These are phyloP conservation scores for Termitomyces bulborhizus DNA, from an alignment of 768 basidiomycete species.

Conservation along the genomic window DNA sequence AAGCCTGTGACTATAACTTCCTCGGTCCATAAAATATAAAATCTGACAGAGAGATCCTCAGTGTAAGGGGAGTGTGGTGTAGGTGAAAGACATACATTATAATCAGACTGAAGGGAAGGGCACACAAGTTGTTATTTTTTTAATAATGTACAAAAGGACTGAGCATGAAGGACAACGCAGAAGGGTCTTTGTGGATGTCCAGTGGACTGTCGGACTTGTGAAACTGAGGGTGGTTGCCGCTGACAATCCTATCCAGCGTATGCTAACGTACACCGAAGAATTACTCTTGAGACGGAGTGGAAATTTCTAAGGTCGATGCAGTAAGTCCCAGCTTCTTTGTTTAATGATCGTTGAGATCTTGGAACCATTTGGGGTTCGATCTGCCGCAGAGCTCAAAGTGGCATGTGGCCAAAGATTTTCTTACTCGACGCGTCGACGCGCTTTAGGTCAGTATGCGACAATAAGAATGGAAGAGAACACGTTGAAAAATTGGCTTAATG, in stretches of 20 bases:
- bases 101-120: conserved; percentile 3
- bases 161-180: conserved; percentile 2
- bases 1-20: neutral
- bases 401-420: neutral
- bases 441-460: neutral
- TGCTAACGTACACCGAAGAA: neutral
- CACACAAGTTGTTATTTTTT: neutral
- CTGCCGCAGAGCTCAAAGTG: conserved; percentile 3
- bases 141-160: conserved; percentile 13
- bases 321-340: no score
- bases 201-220: conserved; percentile 17
- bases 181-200: conserved; percentile 11
- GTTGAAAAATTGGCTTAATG: neutral
- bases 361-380: no score
- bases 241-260: conserved; percentile 12
- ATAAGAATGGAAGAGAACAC: neutral
- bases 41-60: conserved; percentile 13
- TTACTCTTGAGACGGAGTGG: neutral
- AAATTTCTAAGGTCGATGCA: neutral
- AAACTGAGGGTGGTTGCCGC: conserved; percentile 8
- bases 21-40: conserved; percentile 3
- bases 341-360: neutral
- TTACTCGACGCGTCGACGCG: conserved; percentile 16
- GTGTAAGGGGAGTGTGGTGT: neutral
- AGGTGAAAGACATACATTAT: neutral